phyloP scores from a whole-genome alignment of 352 stramenopile genomes.

The Lagenidium sp. region DNA sequence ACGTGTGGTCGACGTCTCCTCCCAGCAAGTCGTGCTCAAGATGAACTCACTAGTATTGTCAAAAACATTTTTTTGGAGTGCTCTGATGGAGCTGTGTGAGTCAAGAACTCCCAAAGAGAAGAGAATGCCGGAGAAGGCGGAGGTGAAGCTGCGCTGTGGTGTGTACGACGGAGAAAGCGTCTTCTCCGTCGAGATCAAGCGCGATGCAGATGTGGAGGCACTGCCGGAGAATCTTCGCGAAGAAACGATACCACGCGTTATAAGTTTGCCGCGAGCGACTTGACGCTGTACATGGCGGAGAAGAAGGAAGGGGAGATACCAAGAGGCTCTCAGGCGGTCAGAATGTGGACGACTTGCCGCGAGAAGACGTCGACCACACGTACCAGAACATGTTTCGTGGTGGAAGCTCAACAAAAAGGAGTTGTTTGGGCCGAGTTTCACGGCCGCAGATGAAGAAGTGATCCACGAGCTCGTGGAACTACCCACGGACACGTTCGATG shows the following conservation, averaged over 20 bases:
- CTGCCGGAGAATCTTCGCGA: background rate
- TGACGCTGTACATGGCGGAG: background rate
- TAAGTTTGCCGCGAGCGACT: background rate
- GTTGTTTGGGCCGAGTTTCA: background rate
- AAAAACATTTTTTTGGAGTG: no score
- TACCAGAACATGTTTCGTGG: background rate
- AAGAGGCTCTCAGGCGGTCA: background rate
- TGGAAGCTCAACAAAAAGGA: background rate
- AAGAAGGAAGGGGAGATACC: background rate
- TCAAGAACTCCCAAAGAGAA: no score
- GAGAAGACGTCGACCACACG: no score
- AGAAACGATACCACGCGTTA: background rate
- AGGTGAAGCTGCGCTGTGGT: background rate
- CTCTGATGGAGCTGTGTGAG: no score
- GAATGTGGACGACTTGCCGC: background rate
- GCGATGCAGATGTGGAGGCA: background rate
- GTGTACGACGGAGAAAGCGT: background rate
- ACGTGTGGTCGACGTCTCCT: no score
- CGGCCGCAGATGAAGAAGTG: background rate
- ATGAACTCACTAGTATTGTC: no score
- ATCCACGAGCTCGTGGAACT: background rate
- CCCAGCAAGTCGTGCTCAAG: background rate
- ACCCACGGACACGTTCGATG: no score
- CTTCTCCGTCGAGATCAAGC: conserved; percentile 1
- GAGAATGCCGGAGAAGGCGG: conserved; percentile 17